These are phyloP conservation scores for Miscanthus sacchariflorus DNA, from an alignment of 202 grass and related monocot species.

Conservation along the genomic window DNA sequence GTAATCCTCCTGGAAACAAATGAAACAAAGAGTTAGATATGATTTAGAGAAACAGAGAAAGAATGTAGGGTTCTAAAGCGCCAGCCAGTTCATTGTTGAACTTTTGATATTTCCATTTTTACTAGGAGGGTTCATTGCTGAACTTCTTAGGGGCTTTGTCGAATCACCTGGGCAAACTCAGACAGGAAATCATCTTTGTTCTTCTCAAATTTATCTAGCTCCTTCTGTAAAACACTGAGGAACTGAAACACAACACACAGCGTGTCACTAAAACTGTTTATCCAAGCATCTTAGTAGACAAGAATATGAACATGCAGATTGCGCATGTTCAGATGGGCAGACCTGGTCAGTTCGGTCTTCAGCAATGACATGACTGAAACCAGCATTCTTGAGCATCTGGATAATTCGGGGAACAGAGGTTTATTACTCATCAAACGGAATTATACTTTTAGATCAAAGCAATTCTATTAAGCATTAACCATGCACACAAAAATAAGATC, in stretches of 20 bases:
- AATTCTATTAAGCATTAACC: background rate
- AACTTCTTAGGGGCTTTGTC: background rate
- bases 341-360: constrained; percentile 84
- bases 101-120: background rate
- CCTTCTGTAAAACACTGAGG: constrained; percentile 67
- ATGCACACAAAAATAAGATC: background rate
- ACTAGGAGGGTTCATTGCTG: background rate
- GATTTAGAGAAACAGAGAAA: background rate
- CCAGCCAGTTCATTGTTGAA: background rate
- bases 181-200: constrained; percentile 64
- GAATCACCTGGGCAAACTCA: constrained; percentile 72
- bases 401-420: constrained; percentile 21
- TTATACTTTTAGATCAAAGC: background rate
- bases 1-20: constrained; percentile 66
- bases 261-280: background rate
- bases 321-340: background rate
- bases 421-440: constrained; percentile 11
- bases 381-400: constrained; percentile 80
- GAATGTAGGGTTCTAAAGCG: background rate
- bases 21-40: constrained; percentile 14
- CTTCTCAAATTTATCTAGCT: constrained; percentile 74
- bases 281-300: background rate
- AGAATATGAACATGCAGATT: background rate
- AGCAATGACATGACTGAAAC: constrained; percentile 68
- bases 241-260: constrained; percentile 57